Base-by-base conservation (phyloP, 148 eudicot species). In the Chenopodium suecicum region DNA sequence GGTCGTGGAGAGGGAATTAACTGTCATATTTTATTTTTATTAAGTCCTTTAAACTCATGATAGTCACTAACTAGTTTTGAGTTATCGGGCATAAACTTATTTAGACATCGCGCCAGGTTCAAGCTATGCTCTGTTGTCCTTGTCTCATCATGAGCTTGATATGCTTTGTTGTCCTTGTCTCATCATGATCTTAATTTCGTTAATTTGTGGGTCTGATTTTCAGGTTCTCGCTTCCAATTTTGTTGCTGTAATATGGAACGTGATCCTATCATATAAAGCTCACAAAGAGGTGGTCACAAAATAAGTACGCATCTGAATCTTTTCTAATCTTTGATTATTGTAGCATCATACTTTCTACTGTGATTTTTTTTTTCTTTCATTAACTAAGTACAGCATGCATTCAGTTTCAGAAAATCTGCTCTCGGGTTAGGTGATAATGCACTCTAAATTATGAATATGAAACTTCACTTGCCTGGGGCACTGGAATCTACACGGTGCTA, bases 141-240 rank as follows among this genome's bases (percentile, higher is more conserved):
- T 32, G 37, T 32, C 37, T 32, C 4, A 31, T 75, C 64, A 41
- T 56, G 74, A 78, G 37, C 37, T 34, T 34, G 25, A 25, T 32
- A 32, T 32, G 37, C 37, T 34, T 34, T 34, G 37, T 34, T 4
- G 37, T 34, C 37, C 37, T 34, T 34, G 37, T 34, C 37, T 34
- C 4, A 31, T 75, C 64, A 41, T 56, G 74, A 78, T 27, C n/a
- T 31, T 62, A 4, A 0, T 7, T 17, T 34, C 31, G 19, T 69
- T 9, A 69, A 19, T 9, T 32, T 71, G n/a, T 70, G 76, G 65
- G 65, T 80, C 17, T 81, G 64, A 44, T 54, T 82, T 85, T 67
- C 91, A 95, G 98, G 96, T 95, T 84, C 97, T 93, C 85, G 97
- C 98, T 56, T 92, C 98, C 16, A 95, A 95, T 83, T 88, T 91